A percentile compares a stretch with the other conserved stretches of the same genome.
phyloP scores from a whole-genome alignment of 208 protist species.

The Acanthamoeba royreba region DNA sequence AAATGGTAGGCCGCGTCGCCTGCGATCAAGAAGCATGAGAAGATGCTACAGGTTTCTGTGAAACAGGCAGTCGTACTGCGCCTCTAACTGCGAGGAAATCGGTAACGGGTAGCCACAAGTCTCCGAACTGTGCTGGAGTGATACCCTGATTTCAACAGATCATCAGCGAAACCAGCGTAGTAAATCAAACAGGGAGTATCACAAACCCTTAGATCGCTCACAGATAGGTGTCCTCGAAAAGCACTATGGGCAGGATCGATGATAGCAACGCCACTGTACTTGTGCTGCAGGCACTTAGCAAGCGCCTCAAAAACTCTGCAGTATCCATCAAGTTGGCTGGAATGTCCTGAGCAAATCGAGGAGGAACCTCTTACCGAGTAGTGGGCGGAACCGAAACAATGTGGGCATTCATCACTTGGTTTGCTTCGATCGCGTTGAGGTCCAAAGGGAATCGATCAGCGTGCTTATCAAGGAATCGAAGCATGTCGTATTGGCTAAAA shows the following conservation, averaged over 20 bases:
- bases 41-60: not conserved
- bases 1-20: not conserved
- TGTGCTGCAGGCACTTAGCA: conserved; percentile 8
- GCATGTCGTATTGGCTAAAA: conserved; percentile 42
- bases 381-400: not conserved
- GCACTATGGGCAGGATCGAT: not conserved
- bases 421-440: not conserved
- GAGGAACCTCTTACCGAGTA: not conserved
- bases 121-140: not conserved
- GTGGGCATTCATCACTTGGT: not conserved
- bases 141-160: not conserved
- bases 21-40: not conserved
- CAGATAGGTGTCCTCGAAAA: not conserved
- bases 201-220: conserved; percentile 18
- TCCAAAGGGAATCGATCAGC: not conserved
- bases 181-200: not conserved
- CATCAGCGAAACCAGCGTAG: too few species aligned
- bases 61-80: not conserved
- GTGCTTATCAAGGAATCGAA: conserved; percentile 1
- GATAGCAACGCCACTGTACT: conserved; percentile 24
- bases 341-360: too few species aligned
- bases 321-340: not conserved
- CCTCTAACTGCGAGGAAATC: not conserved
- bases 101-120: conserved; percentile 12
- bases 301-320: conserved; percentile 23